Evolutionary conservation across 495 filamentous ascomycete species (phyloP), one percentile per base, ranked within the genome.

Genomic region (Terfezia boudieri): DNA sequence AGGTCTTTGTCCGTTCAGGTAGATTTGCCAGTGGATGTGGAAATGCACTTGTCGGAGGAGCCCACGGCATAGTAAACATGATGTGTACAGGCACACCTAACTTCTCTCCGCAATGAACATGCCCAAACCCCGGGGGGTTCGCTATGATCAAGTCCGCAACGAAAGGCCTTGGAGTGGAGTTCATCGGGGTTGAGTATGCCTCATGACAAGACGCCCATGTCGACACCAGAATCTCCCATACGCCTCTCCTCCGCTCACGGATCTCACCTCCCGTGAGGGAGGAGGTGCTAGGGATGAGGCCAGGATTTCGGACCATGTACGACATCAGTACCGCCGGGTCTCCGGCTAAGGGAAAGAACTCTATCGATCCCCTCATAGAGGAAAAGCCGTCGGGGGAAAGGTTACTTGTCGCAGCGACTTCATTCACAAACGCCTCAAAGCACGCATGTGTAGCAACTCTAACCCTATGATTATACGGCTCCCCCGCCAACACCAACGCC

Each of bases 251-350:
- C 35, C 78, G 67, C 49, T 68, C 67, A 11, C 70, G 72, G 58
- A 84, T 75, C 60, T 84, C 81, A 9, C 81, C 81, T 38, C 70
- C 73, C 58, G 74, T 79, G 17, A 85, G 66, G 0, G 78, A 75
- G 17, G 81, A 73, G 17, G 83, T 62, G 1, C 69, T 73, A 0
- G 81, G 82, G 49, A 85, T 77, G 63, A 85, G 67, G 0, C 81
- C 80, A 0, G 81, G 82, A 66, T 85, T 82, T 64, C 84, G 84
- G 37, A 85, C 81, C 81, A 84, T 84, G 59, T 82, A 85, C 5
- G 81, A 81, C 82, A 85, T 85, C 36, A 85, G 64, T 66, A 84
- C 78, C 1, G 78, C 72, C 6, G 82, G 82, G 58, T 85, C 79
- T 0, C 81, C 81, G 4, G 82, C 81, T 36, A 85, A 74, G 54